Conservation (phyloP, 129 eudicot genomes). For the Flaveria brownii region DNA sequence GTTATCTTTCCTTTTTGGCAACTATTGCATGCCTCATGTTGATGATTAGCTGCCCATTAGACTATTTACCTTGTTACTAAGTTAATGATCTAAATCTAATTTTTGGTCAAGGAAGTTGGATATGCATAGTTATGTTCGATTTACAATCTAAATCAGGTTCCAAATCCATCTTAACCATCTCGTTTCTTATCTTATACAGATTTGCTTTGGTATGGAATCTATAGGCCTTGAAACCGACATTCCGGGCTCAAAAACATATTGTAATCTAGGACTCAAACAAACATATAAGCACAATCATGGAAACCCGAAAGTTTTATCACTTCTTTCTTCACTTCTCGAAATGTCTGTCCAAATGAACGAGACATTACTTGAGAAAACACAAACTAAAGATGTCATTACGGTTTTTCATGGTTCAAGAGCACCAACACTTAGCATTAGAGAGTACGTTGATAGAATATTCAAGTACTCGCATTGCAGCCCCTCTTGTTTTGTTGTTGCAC, state of each 20-base stretch:
- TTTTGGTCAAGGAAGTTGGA: too few species aligned
- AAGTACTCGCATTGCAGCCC: slow-evolving; percentile 75
- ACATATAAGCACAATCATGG: slow-evolving; percentile 25
- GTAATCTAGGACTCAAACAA: slow-evolving; percentile 45
- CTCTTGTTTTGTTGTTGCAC: slow-evolving; percentile 76
- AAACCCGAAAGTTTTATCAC: slow-evolving; percentile 42
- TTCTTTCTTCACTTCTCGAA: slow-evolving; percentile 48
- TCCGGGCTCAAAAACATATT: slow-evolving; percentile 29
- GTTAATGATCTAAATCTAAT: background rate
- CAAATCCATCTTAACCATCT: background rate
- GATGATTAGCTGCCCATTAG: too few species aligned
- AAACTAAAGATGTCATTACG: slow-evolving; percentile 39
- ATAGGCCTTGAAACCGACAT: slow-evolving; percentile 28
- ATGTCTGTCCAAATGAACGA: slow-evolving; percentile 50
- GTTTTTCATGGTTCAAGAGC: slow-evolving; percentile 68
- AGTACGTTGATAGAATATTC: slow-evolving; percentile 66
- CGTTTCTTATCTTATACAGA: slow-evolving; percentile 12
- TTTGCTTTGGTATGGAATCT: slow-evolving; percentile 35
- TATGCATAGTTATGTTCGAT: too few species aligned
- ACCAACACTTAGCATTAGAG: slow-evolving; percentile 55
- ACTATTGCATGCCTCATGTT: too few species aligned
- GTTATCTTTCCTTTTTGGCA: background rate
- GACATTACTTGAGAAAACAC: slow-evolving; percentile 38
- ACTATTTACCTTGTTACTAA: background rate
- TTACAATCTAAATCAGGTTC: too few species aligned